Evolutionary conservation across 345 rosid genomes (phyloP), one percentile per base, ranked within the genome.

Genomic region (Turritis glabra): DNA sequence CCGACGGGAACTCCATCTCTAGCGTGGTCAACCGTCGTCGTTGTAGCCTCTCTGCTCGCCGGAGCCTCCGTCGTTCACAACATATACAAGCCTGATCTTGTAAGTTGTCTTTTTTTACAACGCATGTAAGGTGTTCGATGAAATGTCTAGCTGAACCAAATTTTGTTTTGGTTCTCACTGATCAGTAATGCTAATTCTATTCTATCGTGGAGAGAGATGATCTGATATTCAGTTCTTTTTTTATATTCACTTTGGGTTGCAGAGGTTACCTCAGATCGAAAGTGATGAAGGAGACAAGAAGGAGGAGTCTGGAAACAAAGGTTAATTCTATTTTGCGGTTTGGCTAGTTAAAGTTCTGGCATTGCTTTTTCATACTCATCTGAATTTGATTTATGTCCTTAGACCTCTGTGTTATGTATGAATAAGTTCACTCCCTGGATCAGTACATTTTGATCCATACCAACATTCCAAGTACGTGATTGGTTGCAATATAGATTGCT

Each of bases 11-110:
- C 94, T 17, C 94, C 97, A 23, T 90, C 94, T 19, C 72, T 88
- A 12, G 88, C 80, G 6, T 67, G 69, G 88, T 90, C 97, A 14
- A 76, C 77, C 44, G 84, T 81, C 33, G 87, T 82, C 52, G 89
- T 87, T 61, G 52, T 91, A 54, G 84, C 65, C 15, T 89, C 97
- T 15, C 88, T 91, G 41, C 90, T 91, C 12, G 81, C 82, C 8
- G 97, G 97, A 21, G 91, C 93, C 55, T 89, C 97, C 14, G 52
- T 87, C 18, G 91, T 88, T 60, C 91, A 88, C 84, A 87, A 84
- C 77, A 65, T 90, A 41, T 81, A 84, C 79, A 85, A 85, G 75
- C 86, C 27, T 86, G 93, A 32, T 68, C 91, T 88, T 30, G 91
- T 87, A 90, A 77, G 19, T 15, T 37, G 5, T 15, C 4, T 2